Evolutionary conservation across 306 rosid species (phyloP).

Genomic region (Oemleria cerasiformis): DNA sequence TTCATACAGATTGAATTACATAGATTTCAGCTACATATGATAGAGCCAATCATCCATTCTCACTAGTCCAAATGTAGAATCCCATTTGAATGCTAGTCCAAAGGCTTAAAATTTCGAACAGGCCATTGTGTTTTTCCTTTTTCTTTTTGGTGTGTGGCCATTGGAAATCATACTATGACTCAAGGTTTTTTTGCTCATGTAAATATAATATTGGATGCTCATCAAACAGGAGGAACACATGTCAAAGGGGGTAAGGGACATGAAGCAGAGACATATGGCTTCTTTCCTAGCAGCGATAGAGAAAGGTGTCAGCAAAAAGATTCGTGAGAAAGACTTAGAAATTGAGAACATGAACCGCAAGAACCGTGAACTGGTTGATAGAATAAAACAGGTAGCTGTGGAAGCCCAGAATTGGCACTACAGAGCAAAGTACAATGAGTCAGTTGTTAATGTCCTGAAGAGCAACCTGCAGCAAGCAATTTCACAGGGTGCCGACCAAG

Average conservation of each 20-base stretch:
- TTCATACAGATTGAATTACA: not conserved
- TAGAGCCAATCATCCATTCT: not conserved
- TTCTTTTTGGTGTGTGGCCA: not conserved
- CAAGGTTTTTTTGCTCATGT: slow-evolving; percentile 3
- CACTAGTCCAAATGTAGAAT: not conserved
- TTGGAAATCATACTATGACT: not conserved
- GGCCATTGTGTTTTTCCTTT: not conserved
- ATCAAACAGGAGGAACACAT: slow-evolving; percentile 69
- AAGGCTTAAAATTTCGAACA: not conserved
- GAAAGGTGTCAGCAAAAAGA: slow-evolving; percentile 63
- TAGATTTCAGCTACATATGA: not conserved
- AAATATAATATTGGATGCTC: slow-evolving; percentile 10
- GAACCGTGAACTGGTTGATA: slow-evolving; percentile 74
- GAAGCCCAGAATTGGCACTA: slow-evolving; percentile 90
- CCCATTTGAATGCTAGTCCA: not conserved
- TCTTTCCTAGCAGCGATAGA: slow-evolving; percentile 64
- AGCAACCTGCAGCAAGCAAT: slow-evolving; percentile 83
- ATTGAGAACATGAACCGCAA: slow-evolving; percentile 71
- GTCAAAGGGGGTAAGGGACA: slow-evolving; percentile 72
- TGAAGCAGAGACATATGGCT: slow-evolving; percentile 68
- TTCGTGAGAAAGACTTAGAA: slow-evolving; percentile 68
- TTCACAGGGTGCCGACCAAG: slow-evolving; percentile 81
- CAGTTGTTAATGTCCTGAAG: slow-evolving; percentile 67
- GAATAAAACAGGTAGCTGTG: slow-evolving; percentile 68
- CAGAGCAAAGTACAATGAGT: slow-evolving; percentile 81